These are phyloP conservation scores for Aspergillus sp. DNA, from an alignment of 2,329 filamentous ascomycete species.

Conservation along the genomic window DNA sequence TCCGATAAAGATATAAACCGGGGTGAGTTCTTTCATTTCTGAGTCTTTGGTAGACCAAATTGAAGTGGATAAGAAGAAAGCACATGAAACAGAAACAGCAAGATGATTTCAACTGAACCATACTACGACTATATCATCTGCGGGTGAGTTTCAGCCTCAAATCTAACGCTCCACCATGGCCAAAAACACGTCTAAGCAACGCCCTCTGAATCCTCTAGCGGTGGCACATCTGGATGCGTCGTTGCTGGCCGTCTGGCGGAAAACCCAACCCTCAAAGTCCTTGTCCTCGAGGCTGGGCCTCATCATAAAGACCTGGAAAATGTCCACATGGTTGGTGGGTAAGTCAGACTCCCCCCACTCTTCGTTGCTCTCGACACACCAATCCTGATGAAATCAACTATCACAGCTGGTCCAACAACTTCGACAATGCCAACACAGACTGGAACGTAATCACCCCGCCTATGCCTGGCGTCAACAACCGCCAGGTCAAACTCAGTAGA, in stretches of 20 bases:
- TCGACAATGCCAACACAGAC: slow-evolving; percentile 36
- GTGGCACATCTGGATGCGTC: slow-evolving; percentile 47
- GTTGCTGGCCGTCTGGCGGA: slow-evolving; percentile 46
- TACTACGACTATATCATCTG: not conserved
- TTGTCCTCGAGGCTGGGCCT: slow-evolving; percentile 46
- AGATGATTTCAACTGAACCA: not conserved
- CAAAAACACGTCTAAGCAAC: too few species aligned
- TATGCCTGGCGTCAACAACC: slow-evolving; percentile 35
- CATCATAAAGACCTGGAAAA: slow-evolving; percentile 42
- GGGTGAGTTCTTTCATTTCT: not conserved
- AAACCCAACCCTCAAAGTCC: slow-evolving; percentile 36
- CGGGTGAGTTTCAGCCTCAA: slow-evolving; percentile 1
- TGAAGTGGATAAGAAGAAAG: too few species aligned
- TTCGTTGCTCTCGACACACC: too few species aligned
- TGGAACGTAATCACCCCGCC: slow-evolving; percentile 42
- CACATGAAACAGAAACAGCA: not conserved
- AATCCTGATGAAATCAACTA: not conserved
- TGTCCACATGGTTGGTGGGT: slow-evolving; percentile 43
- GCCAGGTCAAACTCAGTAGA: slow-evolving; percentile 39
- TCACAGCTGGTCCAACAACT: slow-evolving; percentile 36
- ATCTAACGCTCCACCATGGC: too few species aligned
- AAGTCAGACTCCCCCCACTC: slow-evolving; percentile 2
- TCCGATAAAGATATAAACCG: not conserved
- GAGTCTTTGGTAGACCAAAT: not conserved
- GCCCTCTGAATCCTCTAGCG: slow-evolving; percentile 20